Evolutionary conservation across 1,139 yeast species (phyloP).

Genomic region (Eremothecium gossypii): DNA sequence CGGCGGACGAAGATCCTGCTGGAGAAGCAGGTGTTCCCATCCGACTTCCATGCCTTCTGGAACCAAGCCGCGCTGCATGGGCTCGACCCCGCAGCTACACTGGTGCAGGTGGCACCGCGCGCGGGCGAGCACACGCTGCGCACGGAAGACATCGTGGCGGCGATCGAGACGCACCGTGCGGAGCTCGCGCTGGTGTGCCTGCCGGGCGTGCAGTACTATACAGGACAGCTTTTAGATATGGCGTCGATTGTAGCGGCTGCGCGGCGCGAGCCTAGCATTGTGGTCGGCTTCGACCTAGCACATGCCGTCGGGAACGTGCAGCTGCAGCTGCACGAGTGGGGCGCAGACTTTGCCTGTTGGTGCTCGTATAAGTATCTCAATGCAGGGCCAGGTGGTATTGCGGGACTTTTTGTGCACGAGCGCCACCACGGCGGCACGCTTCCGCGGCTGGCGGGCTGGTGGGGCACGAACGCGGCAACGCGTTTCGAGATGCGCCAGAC

Average conservation of each 20-base stretch:
- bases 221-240: constrained; percentile 82
- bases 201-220: constrained; percentile 85
- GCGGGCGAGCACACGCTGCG: constrained; percentile 46
- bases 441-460: constrained; percentile 91
- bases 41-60: constrained; percentile 79
- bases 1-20: constrained; percentile 61
- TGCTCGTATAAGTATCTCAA: constrained; percentile 88
- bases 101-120: constrained; percentile 56
- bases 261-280: constrained; percentile 37
- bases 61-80: constrained; percentile 65
- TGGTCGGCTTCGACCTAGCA: constrained; percentile 93
- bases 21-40: constrained; percentile 84
- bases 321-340: constrained; percentile 72
- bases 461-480: constrained; percentile 72
- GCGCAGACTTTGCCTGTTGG: constrained; percentile 89
- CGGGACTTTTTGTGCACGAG: constrained; percentile 69
- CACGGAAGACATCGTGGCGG: constrained; percentile 52
- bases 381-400: constrained; percentile 89
- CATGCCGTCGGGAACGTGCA: constrained; percentile 90
- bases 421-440: constrained; percentile 36
- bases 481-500: constrained; percentile 74
- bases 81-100: constrained; percentile 40
- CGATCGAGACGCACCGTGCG: constrained; percentile 50
- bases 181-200: constrained; percentile 66
- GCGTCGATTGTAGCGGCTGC: constrained; percentile 54